These are phyloP conservation scores for Sarocladium brachiariae DNA, from an alignment of 2,329 filamentous ascomycete genomes.

Conservation along the genomic window DNA sequence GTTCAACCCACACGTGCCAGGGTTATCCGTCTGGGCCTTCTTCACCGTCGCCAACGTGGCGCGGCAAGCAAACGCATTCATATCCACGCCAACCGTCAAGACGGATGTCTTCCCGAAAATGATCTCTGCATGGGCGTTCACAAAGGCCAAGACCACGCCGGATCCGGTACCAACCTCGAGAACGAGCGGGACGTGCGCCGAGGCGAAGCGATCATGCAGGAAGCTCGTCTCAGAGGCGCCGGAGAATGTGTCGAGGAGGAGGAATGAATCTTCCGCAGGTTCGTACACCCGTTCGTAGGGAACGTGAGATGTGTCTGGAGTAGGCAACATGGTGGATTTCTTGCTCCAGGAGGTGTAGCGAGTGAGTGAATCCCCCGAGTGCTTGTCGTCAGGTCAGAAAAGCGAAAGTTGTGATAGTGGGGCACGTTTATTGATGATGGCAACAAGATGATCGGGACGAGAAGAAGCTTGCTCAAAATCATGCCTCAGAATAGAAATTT, in stretches of 20 bases:
- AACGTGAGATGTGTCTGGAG: conserved; percentile 88
- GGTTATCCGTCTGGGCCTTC: conserved; percentile 31
- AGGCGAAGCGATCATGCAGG: conserved; percentile 55
- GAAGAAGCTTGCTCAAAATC: no score
- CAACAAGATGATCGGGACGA: no score
- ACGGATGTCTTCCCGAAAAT: conserved; percentile 69
- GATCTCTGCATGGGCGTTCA: conserved; percentile 62
- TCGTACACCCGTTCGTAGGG: conserved; percentile 86
- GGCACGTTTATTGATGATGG: not conserved
- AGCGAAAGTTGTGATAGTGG: not conserved
- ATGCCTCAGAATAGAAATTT: no score
- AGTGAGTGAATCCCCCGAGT: not conserved
- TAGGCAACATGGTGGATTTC: conserved; percentile 66
- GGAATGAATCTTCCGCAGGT: conserved; percentile 90
- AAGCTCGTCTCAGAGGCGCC: conserved; percentile 61
- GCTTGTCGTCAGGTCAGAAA: not conserved
- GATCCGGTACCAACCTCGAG: conserved; percentile 88
- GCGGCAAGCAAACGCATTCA: conserved; percentile 75
- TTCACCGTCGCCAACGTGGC: conserved; percentile 66
- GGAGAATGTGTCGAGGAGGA: conserved; percentile 87
- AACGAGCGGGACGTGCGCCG: conserved; percentile 50
- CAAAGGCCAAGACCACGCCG: conserved; percentile 86
- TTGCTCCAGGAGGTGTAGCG: conserved; percentile 1
- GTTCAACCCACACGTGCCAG: conserved; percentile 40
- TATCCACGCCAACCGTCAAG: conserved; percentile 71